These are phyloP conservation scores for Trichosanthes truncata DNA, from an alignment of 306 rosid genomes.

Conservation along the genomic window DNA sequence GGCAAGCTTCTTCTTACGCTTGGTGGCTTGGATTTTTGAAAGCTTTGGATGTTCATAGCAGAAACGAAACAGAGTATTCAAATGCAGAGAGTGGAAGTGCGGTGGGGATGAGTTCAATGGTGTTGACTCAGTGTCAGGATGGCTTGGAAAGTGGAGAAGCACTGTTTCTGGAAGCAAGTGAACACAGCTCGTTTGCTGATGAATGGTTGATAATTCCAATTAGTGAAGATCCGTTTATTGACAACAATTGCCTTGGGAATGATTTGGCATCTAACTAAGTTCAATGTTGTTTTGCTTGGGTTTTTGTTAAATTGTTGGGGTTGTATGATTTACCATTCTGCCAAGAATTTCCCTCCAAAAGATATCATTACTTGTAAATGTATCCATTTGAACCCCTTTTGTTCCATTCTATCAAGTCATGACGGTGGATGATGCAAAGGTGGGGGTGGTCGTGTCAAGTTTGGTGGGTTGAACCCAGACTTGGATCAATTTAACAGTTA, in stretches of 20 bases:
- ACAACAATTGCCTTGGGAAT: conserved; percentile 2
- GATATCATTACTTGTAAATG: neutral
- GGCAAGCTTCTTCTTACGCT: conserved; percentile 25
- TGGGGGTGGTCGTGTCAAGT: neutral
- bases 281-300: neutral
- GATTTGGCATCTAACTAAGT: neutral
- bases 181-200: conserved; percentile 24
- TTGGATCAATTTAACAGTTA: neutral
- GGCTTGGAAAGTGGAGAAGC: conserved; percentile 7
- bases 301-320: neutral
- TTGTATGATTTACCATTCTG: neutral
- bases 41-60: conserved; percentile 21
- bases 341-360: neutral
- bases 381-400: neutral
- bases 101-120: neutral
- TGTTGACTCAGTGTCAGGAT: neutral
- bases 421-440: neutral
- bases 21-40: conserved; percentile 52
- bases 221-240: conserved; percentile 6
- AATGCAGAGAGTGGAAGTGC: neutral
- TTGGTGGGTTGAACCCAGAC: neutral
- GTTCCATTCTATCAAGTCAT: neutral
- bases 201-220: conserved; percentile 42
- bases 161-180: conserved; percentile 16
- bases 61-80: conserved; percentile 7